Evolutionary conservation across 2,329 filamentous ascomycete species (phyloP).

Genomic region (Torrubiella hemipterigena): DNA sequence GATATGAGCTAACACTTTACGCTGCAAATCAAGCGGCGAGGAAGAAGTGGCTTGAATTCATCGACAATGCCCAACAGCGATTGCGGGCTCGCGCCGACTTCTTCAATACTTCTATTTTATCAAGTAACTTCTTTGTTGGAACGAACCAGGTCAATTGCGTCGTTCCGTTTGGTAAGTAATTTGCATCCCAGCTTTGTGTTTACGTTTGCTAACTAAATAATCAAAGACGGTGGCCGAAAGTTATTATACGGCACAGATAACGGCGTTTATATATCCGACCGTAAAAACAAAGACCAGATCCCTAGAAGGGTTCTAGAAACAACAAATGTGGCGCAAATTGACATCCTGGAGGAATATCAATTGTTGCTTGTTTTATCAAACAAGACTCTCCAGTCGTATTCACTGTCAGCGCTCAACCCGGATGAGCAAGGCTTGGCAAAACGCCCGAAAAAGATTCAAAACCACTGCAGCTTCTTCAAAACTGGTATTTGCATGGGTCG

Average conservation of each 20-base stretch:
- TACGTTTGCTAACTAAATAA: slow-evolving; percentile 9
- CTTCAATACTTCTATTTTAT: slow-evolving; percentile 62
- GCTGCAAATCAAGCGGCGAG: slow-evolving; percentile 75
- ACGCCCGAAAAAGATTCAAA: slow-evolving; percentile 89
- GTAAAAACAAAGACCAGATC: slow-evolving; percentile 71
- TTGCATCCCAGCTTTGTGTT: slow-evolving; percentile 2
- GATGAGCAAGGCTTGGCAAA: slow-evolving; percentile 72
- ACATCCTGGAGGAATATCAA: slow-evolving; percentile 90
- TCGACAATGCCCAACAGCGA: slow-evolving; percentile 80
- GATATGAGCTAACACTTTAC: slow-evolving; percentile 84
- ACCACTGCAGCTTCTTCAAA: slow-evolving; percentile 97
- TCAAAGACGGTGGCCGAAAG: slow-evolving; percentile 80
- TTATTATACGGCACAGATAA: slow-evolving; percentile 89
- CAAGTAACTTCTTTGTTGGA: slow-evolving; percentile 46
- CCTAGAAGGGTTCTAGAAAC: slow-evolving; percentile 79
- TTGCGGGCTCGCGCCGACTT: slow-evolving; percentile 81
- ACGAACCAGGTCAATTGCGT: slow-evolving; percentile 87
- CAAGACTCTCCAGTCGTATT: slow-evolving; percentile 85
- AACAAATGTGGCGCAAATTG: slow-evolving; percentile 82
- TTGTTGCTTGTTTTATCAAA: slow-evolving; percentile 85
- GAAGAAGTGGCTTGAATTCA: slow-evolving; percentile 95
- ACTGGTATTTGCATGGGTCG: slow-evolving; percentile 88
- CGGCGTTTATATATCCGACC: slow-evolving; percentile 84
- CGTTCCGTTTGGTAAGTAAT: slow-evolving; percentile 67
- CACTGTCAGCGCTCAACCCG: slow-evolving; percentile 73